Evolutionary conservation across 1,284 basidiomycete genomes (phyloP).

Genomic region (Sanghuangporus sanghuang): DNA sequence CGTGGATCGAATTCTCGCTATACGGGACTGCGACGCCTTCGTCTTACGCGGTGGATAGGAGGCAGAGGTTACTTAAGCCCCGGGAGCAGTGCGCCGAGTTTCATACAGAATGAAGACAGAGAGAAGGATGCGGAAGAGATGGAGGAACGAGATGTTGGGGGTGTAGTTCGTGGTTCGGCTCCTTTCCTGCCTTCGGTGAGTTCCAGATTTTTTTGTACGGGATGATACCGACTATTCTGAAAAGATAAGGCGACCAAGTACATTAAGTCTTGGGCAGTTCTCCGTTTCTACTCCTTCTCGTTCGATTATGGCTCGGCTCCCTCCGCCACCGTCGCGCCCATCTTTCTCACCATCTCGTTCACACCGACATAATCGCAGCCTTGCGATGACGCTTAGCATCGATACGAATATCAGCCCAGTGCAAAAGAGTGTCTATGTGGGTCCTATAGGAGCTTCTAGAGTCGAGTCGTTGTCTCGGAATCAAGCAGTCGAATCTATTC

Average conservation of each 20-base stretch:
- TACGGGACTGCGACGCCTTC: background rate
- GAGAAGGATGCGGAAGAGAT: background rate
- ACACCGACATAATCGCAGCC: slow-evolving; percentile 4
- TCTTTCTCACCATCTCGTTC: background rate
- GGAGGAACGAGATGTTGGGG: background rate
- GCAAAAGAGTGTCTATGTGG: background rate
- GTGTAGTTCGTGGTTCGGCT: background rate
- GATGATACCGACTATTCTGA: background rate
- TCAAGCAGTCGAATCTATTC: background rate
- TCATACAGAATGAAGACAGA: background rate
- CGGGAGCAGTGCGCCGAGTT: background rate
- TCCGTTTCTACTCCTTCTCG: background rate
- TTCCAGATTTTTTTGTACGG: background rate
- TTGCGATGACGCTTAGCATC: slow-evolving; percentile 10
- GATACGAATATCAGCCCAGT: slow-evolving; percentile 1
- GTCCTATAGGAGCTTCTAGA: background rate
- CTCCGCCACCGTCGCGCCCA: background rate
- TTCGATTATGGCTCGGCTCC: background rate
- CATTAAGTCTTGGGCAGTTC: background rate
- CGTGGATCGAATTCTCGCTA: background rate
- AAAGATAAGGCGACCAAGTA: slow-evolving; percentile 6
- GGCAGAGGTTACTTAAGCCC: background rate
- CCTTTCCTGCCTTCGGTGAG: slow-evolving; percentile 3
- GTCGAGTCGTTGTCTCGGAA: background rate
- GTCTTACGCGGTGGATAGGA: background rate